Percentiles rank a stretch among this genome's conserved stretches.
These are phyloP conservation scores for Ogataea ganodermae DNA, from an alignment of 805 yeast genomes.

Conservation along the genomic window DNA sequence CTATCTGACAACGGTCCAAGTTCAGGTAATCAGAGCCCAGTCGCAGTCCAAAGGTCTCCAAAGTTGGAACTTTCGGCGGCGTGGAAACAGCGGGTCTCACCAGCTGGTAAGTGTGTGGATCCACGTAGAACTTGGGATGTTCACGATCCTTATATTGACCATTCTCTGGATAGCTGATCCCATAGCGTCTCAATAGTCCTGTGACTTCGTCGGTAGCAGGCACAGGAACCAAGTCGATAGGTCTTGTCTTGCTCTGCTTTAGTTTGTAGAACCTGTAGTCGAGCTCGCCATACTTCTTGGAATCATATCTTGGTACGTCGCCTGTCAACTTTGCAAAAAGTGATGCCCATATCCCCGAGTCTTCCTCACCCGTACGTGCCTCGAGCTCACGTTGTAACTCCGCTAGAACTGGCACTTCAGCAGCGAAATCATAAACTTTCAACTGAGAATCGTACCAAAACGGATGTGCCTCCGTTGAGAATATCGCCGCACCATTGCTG, in stretches of 20 bases:
- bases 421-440: constrained; percentile 21
- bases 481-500: constrained; percentile 42
- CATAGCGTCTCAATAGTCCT: constrained; percentile 5
- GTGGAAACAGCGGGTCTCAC: constrained; percentile 10
- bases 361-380: neutral
- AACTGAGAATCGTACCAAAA: constrained; percentile 60
- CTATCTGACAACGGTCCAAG: constrained; percentile 19
- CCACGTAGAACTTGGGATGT: constrained; percentile 10
- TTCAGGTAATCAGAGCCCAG: constrained; percentile 23
- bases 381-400: neutral
- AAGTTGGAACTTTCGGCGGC: neutral
- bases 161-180: constrained; percentile 2
- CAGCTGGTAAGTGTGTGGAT: constrained; percentile 11
- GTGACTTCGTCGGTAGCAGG: constrained; percentile 3
- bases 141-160: neutral
- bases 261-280: neutral
- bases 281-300: constrained; percentile 3
- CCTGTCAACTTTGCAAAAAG: constrained; percentile 5
- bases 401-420: constrained; percentile 12
- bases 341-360: neutral
- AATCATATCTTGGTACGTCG: neutral
- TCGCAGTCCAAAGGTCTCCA: constrained; percentile 9
- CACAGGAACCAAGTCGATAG: constrained; percentile 8
- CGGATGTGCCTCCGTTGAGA: constrained; percentile 93
- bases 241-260: constrained; percentile 5